phyloP scores from a whole-genome alignment of 345 rosid species.

The Limnanthes douglasii region DNA sequence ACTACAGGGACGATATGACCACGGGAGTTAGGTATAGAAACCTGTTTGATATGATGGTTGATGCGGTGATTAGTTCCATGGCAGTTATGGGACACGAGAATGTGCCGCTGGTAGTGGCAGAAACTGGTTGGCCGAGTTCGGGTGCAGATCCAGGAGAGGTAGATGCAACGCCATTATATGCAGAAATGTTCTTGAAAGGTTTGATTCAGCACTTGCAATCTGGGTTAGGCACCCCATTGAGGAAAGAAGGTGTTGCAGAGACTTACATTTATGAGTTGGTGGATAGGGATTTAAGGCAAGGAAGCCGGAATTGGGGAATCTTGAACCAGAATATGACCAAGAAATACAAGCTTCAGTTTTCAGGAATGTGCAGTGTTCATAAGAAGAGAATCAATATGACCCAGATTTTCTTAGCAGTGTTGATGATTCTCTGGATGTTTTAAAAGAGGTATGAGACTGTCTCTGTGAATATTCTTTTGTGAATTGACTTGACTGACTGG shows the following conservation, averaged over 20 bases:
- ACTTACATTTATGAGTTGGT: slow-evolving; percentile 56
- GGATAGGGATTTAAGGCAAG: slow-evolving; percentile 31
- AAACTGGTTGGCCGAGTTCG: slow-evolving; percentile 91
- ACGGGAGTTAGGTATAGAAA: slow-evolving; percentile 81
- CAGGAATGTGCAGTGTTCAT: slow-evolving; percentile 9
- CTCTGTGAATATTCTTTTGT: neutral
- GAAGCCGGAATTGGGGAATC: slow-evolving; percentile 58
- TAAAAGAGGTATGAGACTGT: slow-evolving; percentile 5
- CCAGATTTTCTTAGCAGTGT: slow-evolving; percentile 5
- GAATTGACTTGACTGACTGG: slow-evolving; percentile 1
- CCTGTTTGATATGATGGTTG: slow-evolving; percentile 88
- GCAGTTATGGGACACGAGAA: slow-evolving; percentile 73
- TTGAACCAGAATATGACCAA: slow-evolving; percentile 44
- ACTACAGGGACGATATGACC: slow-evolving; percentile 55
- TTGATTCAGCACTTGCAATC: slow-evolving; percentile 45
- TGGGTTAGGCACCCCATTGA: slow-evolving; percentile 66
- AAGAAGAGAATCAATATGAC: slow-evolving; percentile 2
- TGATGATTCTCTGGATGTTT: slow-evolving; percentile 8
- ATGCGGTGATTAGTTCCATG: slow-evolving; percentile 54
- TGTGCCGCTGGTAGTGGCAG: slow-evolving; percentile 61
- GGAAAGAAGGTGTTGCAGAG: slow-evolving; percentile 64
- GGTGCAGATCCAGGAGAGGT: slow-evolving; percentile 39
- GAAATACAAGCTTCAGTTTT: slow-evolving; percentile 47
- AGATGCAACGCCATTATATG: slow-evolving; percentile 49
- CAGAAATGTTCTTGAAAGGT: slow-evolving; percentile 55